Percentiles rank a stretch among this genome's conserved stretches.
Conservation (phyloP, 805 yeast genomes). For the Nakazawaea wyomingensis region DNA sequence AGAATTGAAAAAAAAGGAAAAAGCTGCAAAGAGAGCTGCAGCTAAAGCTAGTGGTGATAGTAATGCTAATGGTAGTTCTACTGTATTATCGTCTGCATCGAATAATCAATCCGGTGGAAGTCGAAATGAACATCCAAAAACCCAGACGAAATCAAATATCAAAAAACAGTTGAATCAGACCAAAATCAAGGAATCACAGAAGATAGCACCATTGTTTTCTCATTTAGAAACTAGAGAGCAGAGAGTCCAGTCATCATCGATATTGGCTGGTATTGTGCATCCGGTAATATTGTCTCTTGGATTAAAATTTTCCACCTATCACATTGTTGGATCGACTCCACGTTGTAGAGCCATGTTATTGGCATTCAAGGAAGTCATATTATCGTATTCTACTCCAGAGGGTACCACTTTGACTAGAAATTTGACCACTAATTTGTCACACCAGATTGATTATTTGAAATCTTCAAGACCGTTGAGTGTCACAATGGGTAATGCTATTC, state of each 20-base stretch:
- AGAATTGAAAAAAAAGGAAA: constrained; percentile 81
- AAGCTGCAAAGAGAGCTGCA: constrained; percentile 91
- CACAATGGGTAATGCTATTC: constrained; percentile 95
- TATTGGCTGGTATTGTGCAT: constrained; percentile 69
- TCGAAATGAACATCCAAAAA: constrained; percentile 30
- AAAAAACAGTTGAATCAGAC: constrained; percentile 52
- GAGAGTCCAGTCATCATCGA: constrained; percentile 53
- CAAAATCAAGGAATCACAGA: constrained; percentile 38
- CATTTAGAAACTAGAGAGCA: constrained; percentile 80
- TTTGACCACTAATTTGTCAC: constrained; percentile 79
- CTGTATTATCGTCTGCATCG: constrained; percentile 5
- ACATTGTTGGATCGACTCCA: constrained; percentile 84
- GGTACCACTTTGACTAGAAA: constrained; percentile 84
- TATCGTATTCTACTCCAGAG: constrained; percentile 77
- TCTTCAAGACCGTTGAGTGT: constrained; percentile 88
- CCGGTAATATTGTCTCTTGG: constrained; percentile 79
- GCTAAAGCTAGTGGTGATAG: constrained; percentile 60
- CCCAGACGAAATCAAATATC: constrained; percentile 44
- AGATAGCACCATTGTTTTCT: constrained; percentile 64
- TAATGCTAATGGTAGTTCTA: constrained; percentile 11
- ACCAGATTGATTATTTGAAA: constrained; percentile 88
- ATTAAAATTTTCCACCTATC: constrained; percentile 74
- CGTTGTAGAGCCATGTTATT: constrained; percentile 81
- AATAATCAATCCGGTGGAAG: background rate
- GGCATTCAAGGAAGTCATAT: constrained; percentile 75